Evolutionary conservation across 495 filamentous ascomycete species (phyloP), one percentile per base, ranked within the genome.

Genomic region (Friedmanniomyces endolithicus): DNA sequence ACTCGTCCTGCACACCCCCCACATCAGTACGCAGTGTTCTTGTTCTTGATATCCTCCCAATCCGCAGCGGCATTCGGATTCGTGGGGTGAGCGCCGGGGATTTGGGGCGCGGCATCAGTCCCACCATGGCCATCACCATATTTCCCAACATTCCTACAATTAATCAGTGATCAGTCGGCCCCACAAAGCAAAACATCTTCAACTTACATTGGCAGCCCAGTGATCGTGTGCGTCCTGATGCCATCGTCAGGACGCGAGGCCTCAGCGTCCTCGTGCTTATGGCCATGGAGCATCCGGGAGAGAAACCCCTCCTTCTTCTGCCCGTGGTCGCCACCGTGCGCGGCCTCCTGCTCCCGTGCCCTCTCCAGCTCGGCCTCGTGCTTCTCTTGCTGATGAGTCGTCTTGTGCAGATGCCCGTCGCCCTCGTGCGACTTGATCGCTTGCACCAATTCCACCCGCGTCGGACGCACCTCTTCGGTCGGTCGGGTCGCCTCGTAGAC

Each of bases 41-140:
- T 54, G 52, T 64, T 67, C 52, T 58, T 56, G 35, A 64, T 59
- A 25, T 7, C 55, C 6, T 67, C 52, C 60, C 60, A 67, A 47
- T 63, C 58, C 17, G 59, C 48, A 41, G 54, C 51, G 39, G 9
- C 46, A 20, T n/a, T 8, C 24, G 17, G 20, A 25, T 48, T 43
- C 3, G 22, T 17, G 17, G 55, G 12, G 47, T 64, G 52, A 23
- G 19, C 34, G 14, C 44, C 44, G 11, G 19, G 20, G 17, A 64
- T 55, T 8, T 31, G 52, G 0, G 43, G 6, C 17, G 55, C 57
- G 1, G 50, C 64, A 61, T 65, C 66, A 0, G 58, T 63, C 16
- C 66, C 66, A 33, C 66, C 65, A 11, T 45, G 8, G 12, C 63
- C 63, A 43, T 57, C 52, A 14, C 65, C 63, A 40, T 64, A 62